These are phyloP conservation scores for Gracilariopsis chorda DNA, from an alignment of 23 red algal genomes.

Conservation along the genomic window DNA sequence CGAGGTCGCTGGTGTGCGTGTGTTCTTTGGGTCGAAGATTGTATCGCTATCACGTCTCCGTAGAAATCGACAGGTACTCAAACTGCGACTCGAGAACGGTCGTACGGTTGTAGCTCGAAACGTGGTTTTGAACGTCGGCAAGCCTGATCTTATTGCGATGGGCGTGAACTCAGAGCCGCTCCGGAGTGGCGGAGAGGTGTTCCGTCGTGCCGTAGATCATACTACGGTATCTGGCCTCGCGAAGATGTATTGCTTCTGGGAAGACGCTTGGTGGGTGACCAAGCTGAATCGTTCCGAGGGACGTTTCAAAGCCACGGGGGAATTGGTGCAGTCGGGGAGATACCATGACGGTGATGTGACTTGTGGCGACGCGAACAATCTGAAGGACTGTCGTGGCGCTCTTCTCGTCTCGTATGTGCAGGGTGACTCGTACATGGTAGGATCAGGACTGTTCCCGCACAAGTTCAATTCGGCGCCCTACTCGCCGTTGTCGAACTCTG, in stretches of 20 bases:
- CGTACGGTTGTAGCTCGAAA: not conserved
- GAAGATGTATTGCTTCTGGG: conserved; percentile 61
- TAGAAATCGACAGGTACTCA: not conserved
- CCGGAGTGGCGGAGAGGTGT: not conserved
- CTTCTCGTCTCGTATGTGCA: conserved; percentile 39
- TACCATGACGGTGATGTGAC: conserved; percentile 49
- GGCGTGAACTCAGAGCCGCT: conserved; percentile 25
- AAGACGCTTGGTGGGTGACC: conserved; percentile 42
- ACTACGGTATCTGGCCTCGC: not conserved
- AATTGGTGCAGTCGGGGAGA: not conserved
- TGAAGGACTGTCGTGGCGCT: conserved; percentile 19
- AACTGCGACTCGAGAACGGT: not conserved
- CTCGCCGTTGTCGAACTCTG: conserved; percentile 40
- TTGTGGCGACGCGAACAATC: conserved; percentile 4
- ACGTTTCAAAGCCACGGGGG: not conserved
- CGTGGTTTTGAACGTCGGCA: conserved; percentile 41
- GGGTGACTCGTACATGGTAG: conserved; percentile 11
- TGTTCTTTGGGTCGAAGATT: conserved; percentile 8
- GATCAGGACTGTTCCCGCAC: not conserved
- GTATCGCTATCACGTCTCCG: not conserved
- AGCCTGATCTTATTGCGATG: conserved; percentile 12
- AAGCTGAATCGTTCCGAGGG: not conserved
- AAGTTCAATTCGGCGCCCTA: conserved; percentile 12
- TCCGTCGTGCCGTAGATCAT: not conserved
- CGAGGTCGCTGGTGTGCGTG: conserved; percentile 26